Percentiles rank a stretch among this genome's conserved stretches.
Conservation (phyloP, 129 eudicot genomes). For the Flaveria sonorensis region DNA sequence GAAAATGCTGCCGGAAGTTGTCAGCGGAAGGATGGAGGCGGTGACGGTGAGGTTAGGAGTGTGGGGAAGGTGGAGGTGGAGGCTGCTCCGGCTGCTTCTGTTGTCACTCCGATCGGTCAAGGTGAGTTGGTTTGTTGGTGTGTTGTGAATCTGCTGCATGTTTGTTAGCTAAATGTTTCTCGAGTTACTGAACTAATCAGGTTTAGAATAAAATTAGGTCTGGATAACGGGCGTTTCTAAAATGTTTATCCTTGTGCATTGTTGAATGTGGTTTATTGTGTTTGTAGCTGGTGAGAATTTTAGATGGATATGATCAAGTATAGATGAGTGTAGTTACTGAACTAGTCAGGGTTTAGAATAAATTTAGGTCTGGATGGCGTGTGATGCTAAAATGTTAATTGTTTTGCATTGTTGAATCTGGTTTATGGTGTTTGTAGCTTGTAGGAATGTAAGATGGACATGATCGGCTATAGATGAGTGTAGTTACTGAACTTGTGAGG, state of each 20-base stretch:
- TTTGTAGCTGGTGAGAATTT: conserved; percentile 1
- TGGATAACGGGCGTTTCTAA: too few relatives aligned
- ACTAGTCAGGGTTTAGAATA: conserved; percentile 20
- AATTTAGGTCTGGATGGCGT: not conserved
- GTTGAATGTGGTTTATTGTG: not conserved
- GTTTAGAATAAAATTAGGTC: too few relatives aligned
- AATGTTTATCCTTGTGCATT: too few relatives aligned
- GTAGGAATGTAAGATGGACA: not conserved
- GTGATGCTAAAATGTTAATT: not conserved
- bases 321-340: conserved; percentile 3
- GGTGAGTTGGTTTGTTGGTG: conserved; percentile 30
- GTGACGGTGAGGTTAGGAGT: conserved; percentile 35
- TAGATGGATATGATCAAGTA: conserved; percentile 4
- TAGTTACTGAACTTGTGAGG: conserved; percentile 6
- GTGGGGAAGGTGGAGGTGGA: conserved; percentile 41
- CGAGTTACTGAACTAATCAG: too few relatives aligned
- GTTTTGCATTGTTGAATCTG: conserved; percentile 4
- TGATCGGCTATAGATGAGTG: conserved; percentile 1
- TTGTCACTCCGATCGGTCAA: conserved; percentile 52
- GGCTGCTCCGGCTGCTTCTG: conserved; percentile 52
- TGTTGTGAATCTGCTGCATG: conserved; percentile 29
- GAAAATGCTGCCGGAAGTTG: conserved; percentile 40
- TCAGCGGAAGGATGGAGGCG: conserved; percentile 25
- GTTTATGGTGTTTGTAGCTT: not conserved
- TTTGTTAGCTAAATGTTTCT: not conserved